Conservation (phyloP, 331 rosid species). For the Arachis monticola region DNA sequence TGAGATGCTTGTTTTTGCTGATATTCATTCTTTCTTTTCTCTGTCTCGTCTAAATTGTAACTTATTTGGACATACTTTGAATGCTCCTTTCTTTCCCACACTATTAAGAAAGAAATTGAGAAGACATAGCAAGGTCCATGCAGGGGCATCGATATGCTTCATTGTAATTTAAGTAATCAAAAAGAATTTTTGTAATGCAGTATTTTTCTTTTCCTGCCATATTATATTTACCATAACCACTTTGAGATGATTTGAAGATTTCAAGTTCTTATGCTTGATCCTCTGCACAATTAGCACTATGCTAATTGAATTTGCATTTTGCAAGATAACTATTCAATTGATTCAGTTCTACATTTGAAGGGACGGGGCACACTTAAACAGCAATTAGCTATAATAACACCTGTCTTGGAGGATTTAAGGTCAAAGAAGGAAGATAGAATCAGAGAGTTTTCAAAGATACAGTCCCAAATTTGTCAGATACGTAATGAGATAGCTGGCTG, state of each 20-base stretch:
- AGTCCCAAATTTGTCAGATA: constrained; percentile 65
- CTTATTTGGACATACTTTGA: background rate
- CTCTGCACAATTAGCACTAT: constrained; percentile 14
- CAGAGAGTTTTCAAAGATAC: constrained; percentile 62
- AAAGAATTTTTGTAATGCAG: background rate
- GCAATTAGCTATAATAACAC: constrained; percentile 63
- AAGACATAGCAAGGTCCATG: background rate
- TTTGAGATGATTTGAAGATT: no score
- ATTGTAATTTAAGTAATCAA: constrained; percentile 14
- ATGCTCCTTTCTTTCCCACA: background rate
- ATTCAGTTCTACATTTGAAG: constrained; percentile 53
- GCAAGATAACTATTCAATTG: constrained; percentile 31
- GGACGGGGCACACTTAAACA: constrained; percentile 76
- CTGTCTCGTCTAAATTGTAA: constrained; percentile 2
- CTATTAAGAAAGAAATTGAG: constrained; percentile 18
- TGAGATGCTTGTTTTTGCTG: constrained; percentile 1
- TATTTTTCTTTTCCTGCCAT: no score
- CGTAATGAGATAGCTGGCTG: constrained; percentile 74
- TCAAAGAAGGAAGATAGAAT: constrained; percentile 69
- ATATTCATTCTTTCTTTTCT: background rate
- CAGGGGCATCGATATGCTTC: background rate
- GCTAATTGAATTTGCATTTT: constrained; percentile 12
- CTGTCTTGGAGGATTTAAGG: constrained; percentile 71
- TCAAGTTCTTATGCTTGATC: background rate
- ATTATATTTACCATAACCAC: background rate